phyloP scores from a whole-genome alignment of 306 rosid genomes.

The Cucumis melo region DNA sequence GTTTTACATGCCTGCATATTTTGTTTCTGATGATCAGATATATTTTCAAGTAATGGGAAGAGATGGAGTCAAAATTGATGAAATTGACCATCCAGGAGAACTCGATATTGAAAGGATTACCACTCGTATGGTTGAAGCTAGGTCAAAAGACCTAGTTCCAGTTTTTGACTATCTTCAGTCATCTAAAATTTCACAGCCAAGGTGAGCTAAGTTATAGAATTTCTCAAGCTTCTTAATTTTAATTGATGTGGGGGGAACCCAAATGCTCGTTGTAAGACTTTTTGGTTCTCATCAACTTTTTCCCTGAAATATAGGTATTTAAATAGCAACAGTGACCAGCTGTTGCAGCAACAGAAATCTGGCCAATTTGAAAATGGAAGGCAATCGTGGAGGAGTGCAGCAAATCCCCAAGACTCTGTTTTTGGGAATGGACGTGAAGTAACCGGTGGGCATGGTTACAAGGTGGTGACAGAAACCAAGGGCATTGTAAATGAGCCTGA shows the following conservation, averaged over 20 bases:
- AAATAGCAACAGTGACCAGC: background rate
- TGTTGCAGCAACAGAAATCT: conserved; percentile 27
- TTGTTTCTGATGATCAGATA: conserved; percentile 37
- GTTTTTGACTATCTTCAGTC: conserved; percentile 47
- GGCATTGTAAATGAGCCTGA: conserved; percentile 55
- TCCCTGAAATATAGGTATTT: background rate
- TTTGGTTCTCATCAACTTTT: background rate
- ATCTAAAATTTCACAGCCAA: conserved; percentile 38
- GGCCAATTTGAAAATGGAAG: conserved; percentile 31
- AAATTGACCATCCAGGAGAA: conserved; percentile 44
- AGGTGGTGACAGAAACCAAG: conserved; percentile 20
- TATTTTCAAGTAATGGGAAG: conserved; percentile 55
- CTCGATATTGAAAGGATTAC: conserved; percentile 68
- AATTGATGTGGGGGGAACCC: background rate
- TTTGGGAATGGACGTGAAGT: conserved; percentile 25
- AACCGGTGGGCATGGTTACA: conserved; percentile 32
- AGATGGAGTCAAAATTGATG: conserved; percentile 35
- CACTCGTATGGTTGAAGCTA: conserved; percentile 52
- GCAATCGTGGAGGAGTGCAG: conserved; percentile 25
- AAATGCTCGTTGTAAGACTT: background rate
- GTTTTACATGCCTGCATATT: conserved; percentile 5
- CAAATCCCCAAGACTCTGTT: conserved; percentile 25
- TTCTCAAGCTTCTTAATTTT: background rate
- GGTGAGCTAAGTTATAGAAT: conserved; percentile 23
- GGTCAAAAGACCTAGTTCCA: conserved; percentile 71